A percentile compares a stretch with the other conserved stretches of the same genome.
These are phyloP conservation scores for Sisymbrium altissimum DNA, from an alignment of 345 rosid genomes.

Conservation along the genomic window DNA sequence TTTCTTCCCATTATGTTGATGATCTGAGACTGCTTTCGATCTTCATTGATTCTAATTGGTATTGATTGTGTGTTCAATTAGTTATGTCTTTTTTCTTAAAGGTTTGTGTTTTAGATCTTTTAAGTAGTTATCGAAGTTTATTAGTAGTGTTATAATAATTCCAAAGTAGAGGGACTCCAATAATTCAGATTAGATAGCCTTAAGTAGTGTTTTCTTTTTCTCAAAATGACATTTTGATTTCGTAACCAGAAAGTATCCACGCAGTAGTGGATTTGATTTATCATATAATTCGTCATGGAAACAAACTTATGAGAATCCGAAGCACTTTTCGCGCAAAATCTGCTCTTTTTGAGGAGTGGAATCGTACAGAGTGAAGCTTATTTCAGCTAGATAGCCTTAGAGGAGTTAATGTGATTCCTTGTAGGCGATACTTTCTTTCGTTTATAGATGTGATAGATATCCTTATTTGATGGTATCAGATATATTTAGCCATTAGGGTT, in stretches of 20 bases:
- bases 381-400: neutral
- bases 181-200: too few relatives aligned
- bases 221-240: too few relatives aligned
- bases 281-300: neutral
- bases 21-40: conserved; percentile 11
- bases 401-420: neutral
- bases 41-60: neutral
- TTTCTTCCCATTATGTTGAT: neutral
- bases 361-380: neutral
- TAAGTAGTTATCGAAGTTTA: neutral
- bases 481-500: neutral
- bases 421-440: neutral
- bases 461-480: neutral
- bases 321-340: neutral
- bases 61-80: neutral
- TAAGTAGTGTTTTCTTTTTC: too few relatives aligned
- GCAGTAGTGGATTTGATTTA: neutral
- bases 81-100: neutral
- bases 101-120: conserved; percentile 18
- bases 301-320: neutral
- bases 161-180: neutral
- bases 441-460: neutral
- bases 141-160: neutral
- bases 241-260: neutral
- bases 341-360: neutral